A percentile compares a stretch with the other conserved stretches of the same genome.
phyloP scores from a whole-genome alignment of 2,329 filamentous ascomycete species.

The Helicocarpus griseus region DNA sequence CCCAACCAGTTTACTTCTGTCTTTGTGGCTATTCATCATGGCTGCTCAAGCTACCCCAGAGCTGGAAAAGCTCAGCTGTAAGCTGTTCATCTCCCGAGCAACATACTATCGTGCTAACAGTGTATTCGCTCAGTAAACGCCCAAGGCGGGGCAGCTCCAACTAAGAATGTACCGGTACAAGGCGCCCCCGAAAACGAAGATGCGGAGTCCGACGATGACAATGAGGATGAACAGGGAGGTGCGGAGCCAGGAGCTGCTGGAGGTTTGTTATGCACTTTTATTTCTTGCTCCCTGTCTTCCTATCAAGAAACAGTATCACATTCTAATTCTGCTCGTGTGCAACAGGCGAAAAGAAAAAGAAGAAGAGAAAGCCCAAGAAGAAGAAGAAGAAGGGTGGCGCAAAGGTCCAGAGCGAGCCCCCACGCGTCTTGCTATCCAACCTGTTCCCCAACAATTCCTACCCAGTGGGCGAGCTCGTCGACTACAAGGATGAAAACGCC shows the following conservation, averaged over 20 bases:
- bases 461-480: slow-evolving; percentile 67
- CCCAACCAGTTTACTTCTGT: background rate
- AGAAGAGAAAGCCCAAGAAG: slow-evolving; percentile 70
- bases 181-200: slow-evolving; percentile 34
- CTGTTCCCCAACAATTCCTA: slow-evolving; percentile 65
- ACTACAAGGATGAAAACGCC: slow-evolving; percentile 67
- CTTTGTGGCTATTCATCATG: slow-evolving; percentile 22
- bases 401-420: slow-evolving; percentile 66
- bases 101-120: background rate
- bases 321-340: background rate
- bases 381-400: slow-evolving; percentile 55
- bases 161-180: slow-evolving; percentile 23
- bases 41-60: slow-evolving; percentile 33
- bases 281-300: background rate
- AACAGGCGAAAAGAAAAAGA: slow-evolving; percentile 59
- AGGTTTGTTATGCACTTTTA: slow-evolving; percentile 18
- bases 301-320: slow-evolving; percentile 6
- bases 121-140: slow-evolving; percentile 26
- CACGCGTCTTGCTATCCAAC: slow-evolving; percentile 61
- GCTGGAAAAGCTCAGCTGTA: slow-evolving; percentile 32
- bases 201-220: slow-evolving; percentile 46
- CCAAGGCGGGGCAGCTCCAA: slow-evolving; percentile 23
- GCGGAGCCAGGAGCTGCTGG: slow-evolving; percentile 30
- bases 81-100: slow-evolving; percentile 10
- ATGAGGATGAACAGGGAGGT: slow-evolving; percentile 37